Evolutionary conservation across 2,329 filamentous ascomycete species (phyloP).

Genomic region (Colletotrichum tropicale): DNA sequence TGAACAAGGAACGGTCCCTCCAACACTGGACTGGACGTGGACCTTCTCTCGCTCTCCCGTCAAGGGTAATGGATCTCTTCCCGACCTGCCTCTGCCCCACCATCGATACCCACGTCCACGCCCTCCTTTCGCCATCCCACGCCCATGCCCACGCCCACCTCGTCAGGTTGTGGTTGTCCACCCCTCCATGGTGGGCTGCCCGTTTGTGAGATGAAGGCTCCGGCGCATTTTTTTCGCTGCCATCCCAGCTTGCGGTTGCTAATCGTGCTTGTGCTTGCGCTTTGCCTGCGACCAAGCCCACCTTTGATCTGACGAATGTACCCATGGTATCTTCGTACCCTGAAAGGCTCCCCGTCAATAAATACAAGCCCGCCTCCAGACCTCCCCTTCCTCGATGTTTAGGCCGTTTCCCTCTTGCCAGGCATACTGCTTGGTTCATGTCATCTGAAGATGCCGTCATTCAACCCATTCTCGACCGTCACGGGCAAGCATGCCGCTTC

Average conservation of each 20-base stretch:
- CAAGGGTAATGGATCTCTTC: not conserved
- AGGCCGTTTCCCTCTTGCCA: constrained; percentile 7
- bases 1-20: constrained; percentile 16
- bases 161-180: not conserved
- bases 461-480: constrained; percentile 60
- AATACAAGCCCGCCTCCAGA: constrained; percentile 20
- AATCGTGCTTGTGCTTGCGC: not conserved
- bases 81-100: constrained; percentile 6
- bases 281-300: not conserved
- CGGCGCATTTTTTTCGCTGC: constrained; percentile 3
- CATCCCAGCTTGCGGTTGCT: not conserved
- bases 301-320: constrained; percentile 12
- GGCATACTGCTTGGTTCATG: constrained; percentile 60
- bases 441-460: constrained; percentile 61
- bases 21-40: not conserved
- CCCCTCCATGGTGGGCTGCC: constrained; percentile 11
- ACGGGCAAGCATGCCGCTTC: constrained; percentile 56
- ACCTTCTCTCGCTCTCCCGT: not conserved
- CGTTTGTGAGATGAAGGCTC: constrained; percentile 14
- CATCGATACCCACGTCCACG: not conserved
- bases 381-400: constrained; percentile 1
- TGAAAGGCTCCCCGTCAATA: constrained; percentile 4
- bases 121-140: not conserved
- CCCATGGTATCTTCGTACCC: constrained; percentile 15
- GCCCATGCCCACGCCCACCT: not conserved